Evolutionary conservation across 2,329 filamentous ascomycete species (phyloP), one percentile per base, ranked within the genome.

Genomic region (Nemania sp.): DNA sequence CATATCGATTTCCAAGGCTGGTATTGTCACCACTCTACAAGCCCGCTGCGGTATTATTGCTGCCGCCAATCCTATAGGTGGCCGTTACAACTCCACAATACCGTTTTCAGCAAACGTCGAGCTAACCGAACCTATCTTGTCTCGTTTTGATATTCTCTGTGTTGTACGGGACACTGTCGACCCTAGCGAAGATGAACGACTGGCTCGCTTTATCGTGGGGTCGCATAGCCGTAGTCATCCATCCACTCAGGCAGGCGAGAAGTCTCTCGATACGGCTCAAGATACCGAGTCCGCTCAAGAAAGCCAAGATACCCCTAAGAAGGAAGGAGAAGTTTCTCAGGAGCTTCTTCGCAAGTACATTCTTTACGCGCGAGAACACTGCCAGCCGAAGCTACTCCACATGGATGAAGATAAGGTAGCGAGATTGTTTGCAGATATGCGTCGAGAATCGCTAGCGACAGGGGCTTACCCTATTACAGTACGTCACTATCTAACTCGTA

Each of bases 321-420:
- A 84, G 62, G 83, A 88, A 73, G 90, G 91, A 61, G 91, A 96
- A 70, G 97, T 99, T 62, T 89, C 94, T 0, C 96, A 99, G 78
- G 93, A 96, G 74, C 84, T 99, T 53, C 83, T 99, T 72, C 87
- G 96, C 72, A 99, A 99, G 82, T 99, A 98, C 80, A 99, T 99
- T 73, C 86, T 98, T 20, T 99, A 98, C 77, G 94, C 96, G 0
- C 88, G 95, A 35, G 94, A 98, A 80, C 92, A 91, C 75, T 97
- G 93, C 80, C 88, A 88, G 62, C 96, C 96, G 8, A 98, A 97
- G 82, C 87, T 99, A 8, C 97, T 98, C 79, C 93, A 98, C 79
- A 97, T 99, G 81, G 96, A 99, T 74, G 93, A 98, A 79, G 96
- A 98, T 82, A 99, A 99, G 84, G 89, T 99, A 35, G 93, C 96